Evolutionary conservation across 306 rosid species (phyloP), one percentile per base, ranked within the genome.

Genomic region (Ammopiptanthus mongolicus): DNA sequence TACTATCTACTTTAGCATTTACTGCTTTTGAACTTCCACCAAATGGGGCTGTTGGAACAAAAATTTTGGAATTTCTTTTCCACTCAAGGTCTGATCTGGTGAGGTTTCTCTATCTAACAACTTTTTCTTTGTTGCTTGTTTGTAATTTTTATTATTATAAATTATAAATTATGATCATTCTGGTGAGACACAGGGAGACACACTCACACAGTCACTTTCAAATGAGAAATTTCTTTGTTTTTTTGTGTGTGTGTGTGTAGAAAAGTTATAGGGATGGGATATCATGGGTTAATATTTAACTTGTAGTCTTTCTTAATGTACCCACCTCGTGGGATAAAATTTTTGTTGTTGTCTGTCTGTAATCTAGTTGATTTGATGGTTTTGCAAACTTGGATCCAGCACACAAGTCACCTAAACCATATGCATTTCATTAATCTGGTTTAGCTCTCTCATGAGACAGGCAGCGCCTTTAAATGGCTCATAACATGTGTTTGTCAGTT

Each of bases 21-120:
- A 95, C 97, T 56, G 96, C 99, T 64, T 95, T 95, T 82, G 99
- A 95, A 79, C 99, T 95, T 82, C 99, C 99, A 70, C 96, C 97
- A 50, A 95, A 95, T 81, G 97, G 92, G 59, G 99, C 99, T 51
- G 73, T 95, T 78, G 99, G 99, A 78, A 95, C 99, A 81, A 80
- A 75, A 81, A 84, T 95, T 33, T 81, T 95, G 92, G 82, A 88
- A 78, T 95, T 87, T 75, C 96, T 95, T 79, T 95, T 95, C 84
- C 93, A 95, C 84, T 92, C 99, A 8, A 87, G 97, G 86, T 70
- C 99, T 85, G 99, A 95, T 84, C 88, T 95, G 96, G 98, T 95
- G 80, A 88, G 91, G 44, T 56, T 58, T 76, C 66, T 55, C 46
- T 52, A 37, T 63, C 67, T 69, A 23, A 25, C 61, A 23, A 17